Evolutionary conservation across 2,329 filamentous ascomycete species (phyloP), one percentile per base, ranked within the genome.

Genomic region (Paracamarosporium sp.): DNA sequence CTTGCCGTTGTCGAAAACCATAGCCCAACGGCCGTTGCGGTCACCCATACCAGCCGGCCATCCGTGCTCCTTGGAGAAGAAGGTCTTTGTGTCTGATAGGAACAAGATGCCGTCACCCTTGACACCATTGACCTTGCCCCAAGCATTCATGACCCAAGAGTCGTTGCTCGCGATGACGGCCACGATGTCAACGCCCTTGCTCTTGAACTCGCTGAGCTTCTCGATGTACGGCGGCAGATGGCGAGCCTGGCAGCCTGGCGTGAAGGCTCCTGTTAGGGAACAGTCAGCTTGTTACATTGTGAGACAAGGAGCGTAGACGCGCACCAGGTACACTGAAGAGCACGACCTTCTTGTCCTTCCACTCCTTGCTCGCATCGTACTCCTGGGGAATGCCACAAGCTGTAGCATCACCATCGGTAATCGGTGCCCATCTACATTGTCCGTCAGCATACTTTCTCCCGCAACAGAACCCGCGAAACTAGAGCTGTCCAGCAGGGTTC

Each of bases 131-230:
- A 92, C 92, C 86, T 96, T 96, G 80, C 88, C 90, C 91, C 91
- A 95, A 53, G 90, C 92, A 69, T 87, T 89, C 91, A 94, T 94
- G 77, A 96, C 92, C 75, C 84, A 96, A 63, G 88, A 82, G 79
- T 96, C 93, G 80, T 96, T 96, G 82, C 82, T 89, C 59, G 92
- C 90, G 72, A 96, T 89, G 73, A 95, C 87, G 66, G 92, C 86
- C 70, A 96, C 86, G 62, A 90, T 79, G 78, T 96, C 92, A 66
- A 96, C 90, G 69, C 91, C 92, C 85, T 94, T 94, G 74, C 81
- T 81, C 81, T 88, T 88, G 78, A 96, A 83, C 73, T 89, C 82
- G 52, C 86, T 81, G 66, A 89, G 80, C 76, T 91, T 89, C 77
- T 86, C 79, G 69, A 94, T 86, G 85, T 92, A 96, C 61, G 90